These are phyloP conservation scores for Trichoderma afroharzianum DNA, from an alignment of 2,329 filamentous ascomycete genomes.

Conservation along the genomic window DNA sequence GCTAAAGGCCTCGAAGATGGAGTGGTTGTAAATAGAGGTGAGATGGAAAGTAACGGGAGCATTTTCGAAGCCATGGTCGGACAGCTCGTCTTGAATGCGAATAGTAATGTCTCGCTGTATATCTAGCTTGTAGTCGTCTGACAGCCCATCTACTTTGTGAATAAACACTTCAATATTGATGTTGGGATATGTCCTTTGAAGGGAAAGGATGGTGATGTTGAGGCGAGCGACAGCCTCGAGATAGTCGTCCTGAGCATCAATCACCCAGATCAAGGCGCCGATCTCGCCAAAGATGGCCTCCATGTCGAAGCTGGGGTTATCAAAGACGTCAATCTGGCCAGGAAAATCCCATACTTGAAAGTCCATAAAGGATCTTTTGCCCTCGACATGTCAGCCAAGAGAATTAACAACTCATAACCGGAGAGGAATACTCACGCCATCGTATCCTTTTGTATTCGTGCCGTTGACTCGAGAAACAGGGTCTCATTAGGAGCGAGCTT, in stretches of 20 bases:
- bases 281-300: conserved; percentile 93
- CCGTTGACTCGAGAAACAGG: conserved; percentile 91
- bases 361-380: conserved; percentile 88
- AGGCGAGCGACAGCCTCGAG: conserved; percentile 84
- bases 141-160: conserved; percentile 97
- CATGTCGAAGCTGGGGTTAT: conserved; percentile 84
- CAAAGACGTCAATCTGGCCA: conserved; percentile 84
- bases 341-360: conserved; percentile 99
- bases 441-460: conserved; percentile 87
- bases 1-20: conserved; percentile 95
- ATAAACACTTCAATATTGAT: conserved; percentile 99
- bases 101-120: conserved; percentile 96
- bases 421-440: conserved; percentile 68
- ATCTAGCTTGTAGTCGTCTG: conserved; percentile 93
- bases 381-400: conserved; percentile 7
- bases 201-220: conserved; percentile 82
- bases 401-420: too few species aligned
- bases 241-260: conserved; percentile 97
- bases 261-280: conserved; percentile 95
- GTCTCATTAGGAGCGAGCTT: conserved; percentile 96
- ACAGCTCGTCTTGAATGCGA: conserved; percentile 92
- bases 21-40: conserved; percentile 97
- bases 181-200: conserved; percentile 83
- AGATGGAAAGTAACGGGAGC: conserved; percentile 92
- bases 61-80: conserved; percentile 88